phyloP scores from a whole-genome alignment of 1,139 yeast species.

The Trichomonascaceae sp. region DNA sequence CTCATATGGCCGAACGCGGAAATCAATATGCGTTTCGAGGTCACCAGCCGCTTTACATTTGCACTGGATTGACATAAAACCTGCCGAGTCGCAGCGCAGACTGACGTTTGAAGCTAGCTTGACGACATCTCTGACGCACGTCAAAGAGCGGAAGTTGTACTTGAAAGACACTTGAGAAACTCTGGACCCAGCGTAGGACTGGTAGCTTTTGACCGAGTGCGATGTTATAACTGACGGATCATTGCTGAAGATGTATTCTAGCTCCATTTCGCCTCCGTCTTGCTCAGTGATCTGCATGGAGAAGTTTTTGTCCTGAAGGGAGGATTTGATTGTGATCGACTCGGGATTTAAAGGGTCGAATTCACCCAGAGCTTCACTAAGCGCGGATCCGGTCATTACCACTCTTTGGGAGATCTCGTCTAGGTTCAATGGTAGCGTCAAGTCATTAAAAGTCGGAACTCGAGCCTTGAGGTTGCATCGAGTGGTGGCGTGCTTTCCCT shows the following conservation, averaged over 20 bases:
- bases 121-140: constrained; percentile 20
- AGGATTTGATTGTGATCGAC: constrained; percentile 41
- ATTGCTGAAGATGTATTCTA: constrained; percentile 50
- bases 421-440: constrained; percentile 15
- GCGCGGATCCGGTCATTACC: constrained; percentile 51
- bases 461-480: not conserved
- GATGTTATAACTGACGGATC: constrained; percentile 28
- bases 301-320: constrained; percentile 15
- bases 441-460: not conserved
- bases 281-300: constrained; percentile 47
- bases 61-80: constrained; percentile 22
- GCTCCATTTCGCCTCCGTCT: constrained; percentile 50
- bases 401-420: constrained; percentile 51
- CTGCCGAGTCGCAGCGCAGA: constrained; percentile 20
- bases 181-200: constrained; percentile 3
- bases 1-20: constrained; percentile 19
- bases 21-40: constrained; percentile 20
- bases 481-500: not conserved
- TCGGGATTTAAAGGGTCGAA: constrained; percentile 51
- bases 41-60: constrained; percentile 19
- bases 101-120: constrained; percentile 20
- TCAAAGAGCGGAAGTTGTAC: constrained; percentile 17
- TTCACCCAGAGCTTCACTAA: constrained; percentile 54
- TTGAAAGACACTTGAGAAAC: constrained; percentile 13
- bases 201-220: constrained; percentile 5